phyloP scores from a whole-genome alignment of 169 alveolate species.

The Amoebophrya sp. region DNA sequence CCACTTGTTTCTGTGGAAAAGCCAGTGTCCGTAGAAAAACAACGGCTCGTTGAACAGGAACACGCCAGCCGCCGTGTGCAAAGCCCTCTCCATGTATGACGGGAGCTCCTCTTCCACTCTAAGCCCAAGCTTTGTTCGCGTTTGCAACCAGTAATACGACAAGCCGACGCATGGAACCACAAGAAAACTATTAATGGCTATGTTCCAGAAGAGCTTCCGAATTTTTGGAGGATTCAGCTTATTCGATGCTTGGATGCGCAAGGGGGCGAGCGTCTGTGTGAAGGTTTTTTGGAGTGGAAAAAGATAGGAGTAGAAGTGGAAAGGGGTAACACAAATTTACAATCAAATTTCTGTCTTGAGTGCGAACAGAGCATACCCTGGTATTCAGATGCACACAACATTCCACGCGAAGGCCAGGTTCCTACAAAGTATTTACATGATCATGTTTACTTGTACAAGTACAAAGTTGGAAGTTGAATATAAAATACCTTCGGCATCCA shows the following conservation, averaged over 20 bases:
- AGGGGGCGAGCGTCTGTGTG: not conserved
- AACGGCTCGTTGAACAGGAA: slow-evolving; percentile 25
- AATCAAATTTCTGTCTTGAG: not conserved
- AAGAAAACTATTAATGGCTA: not conserved
- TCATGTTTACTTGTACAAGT: not conserved
- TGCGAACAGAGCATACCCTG: not conserved
- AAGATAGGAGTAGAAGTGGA: not conserved
- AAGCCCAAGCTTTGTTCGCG: not conserved
- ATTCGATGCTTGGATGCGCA: not conserved
- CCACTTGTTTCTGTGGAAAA: slow-evolving; percentile 29
- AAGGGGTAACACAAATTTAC: not conserved
- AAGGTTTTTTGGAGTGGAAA: not conserved
- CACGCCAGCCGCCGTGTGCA: not conserved
- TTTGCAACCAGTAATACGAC: not conserved
- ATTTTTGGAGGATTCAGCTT: not conserved
- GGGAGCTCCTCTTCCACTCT: not conserved
- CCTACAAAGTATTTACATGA: not conserved
- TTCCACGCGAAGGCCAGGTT: not conserved
- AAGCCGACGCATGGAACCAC: not conserved
- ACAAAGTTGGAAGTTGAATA: not conserved
- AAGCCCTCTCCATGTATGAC: not conserved
- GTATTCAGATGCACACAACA: not conserved
- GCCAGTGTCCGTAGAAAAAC: slow-evolving; percentile 36
- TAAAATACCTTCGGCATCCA: not conserved
- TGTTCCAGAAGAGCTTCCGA: not conserved